A percentile compares a stretch with the other conserved stretches of the same genome.
phyloP scores from a whole-genome alignment of 768 basidiomycete genomes.

The Gautieria morchelliformis region DNA sequence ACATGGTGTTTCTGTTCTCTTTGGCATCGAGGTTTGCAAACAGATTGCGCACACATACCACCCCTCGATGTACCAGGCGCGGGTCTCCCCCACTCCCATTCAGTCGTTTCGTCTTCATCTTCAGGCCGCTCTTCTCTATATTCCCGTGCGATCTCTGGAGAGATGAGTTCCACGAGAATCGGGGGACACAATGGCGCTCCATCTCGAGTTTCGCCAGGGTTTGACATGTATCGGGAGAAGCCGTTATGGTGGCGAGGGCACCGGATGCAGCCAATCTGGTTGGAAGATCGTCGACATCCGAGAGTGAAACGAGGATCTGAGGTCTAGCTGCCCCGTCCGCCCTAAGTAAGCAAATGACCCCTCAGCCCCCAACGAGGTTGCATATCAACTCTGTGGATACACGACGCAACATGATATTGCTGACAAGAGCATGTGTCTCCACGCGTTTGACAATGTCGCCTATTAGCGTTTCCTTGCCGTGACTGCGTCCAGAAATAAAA shows the following conservation, averaged over 20 bases:
- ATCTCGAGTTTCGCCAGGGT: constrained; percentile 54
- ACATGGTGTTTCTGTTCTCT: constrained; percentile 31
- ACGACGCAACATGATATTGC: constrained; percentile 71
- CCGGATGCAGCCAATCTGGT: no score
- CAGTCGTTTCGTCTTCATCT: constrained; percentile 17
- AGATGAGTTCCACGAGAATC: constrained; percentile 58
- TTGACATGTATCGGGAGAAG: constrained; percentile 48
- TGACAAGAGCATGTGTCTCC: constrained; percentile 71
- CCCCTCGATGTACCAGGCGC: constrained; percentile 68
- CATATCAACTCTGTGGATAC: no score
- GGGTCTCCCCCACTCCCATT: constrained; percentile 29
- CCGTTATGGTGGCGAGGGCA: constrained; percentile 74
- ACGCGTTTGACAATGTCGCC: no score
- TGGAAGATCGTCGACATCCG: constrained; percentile 83
- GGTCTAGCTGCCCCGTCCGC: constrained; percentile 52
- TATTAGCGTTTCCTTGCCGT: no score
- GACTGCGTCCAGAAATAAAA: no score
- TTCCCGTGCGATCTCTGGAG: constrained; percentile 35
- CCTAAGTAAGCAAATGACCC: constrained; percentile 67
- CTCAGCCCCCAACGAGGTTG: constrained; percentile 79
- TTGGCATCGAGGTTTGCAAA: constrained; percentile 35
- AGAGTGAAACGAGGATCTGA: constrained; percentile 74
- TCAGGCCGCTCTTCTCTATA: constrained; percentile 28
- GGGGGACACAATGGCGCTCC: constrained; percentile 54
- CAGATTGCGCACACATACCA: constrained; percentile 66